These are phyloP conservation scores for Cordyceps sp. DNA, from an alignment of 2,329 filamentous ascomycete genomes.

Conservation along the genomic window DNA sequence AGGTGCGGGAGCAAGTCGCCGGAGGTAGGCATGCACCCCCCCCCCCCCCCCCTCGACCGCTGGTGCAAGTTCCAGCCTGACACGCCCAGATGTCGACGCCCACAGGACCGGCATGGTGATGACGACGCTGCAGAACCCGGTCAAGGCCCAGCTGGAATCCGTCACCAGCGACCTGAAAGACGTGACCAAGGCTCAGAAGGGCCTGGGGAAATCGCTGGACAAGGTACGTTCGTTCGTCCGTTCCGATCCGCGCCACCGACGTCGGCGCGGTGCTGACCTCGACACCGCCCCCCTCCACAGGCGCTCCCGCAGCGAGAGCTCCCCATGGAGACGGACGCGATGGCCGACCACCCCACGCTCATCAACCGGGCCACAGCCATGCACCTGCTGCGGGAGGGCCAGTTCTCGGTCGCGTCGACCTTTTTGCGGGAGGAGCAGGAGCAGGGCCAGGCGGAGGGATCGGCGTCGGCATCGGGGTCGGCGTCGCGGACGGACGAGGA, in stretches of 20 bases:
- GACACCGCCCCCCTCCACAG: conserved; percentile 7
- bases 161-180: conserved; percentile 71
- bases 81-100: conserved; percentile 13
- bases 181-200: conserved; percentile 65
- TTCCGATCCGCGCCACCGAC: background rate
- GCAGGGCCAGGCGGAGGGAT: conserved; percentile 9
- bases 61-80: background rate
- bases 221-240: conserved; percentile 25
- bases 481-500: conserved; percentile 12
- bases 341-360: conserved; percentile 56
- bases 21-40: conserved; percentile 31
- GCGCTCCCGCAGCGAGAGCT: conserved; percentile 38
- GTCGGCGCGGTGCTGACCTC: background rate
- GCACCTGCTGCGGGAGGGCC: conserved; percentile 87
- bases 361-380: conserved; percentile 92
- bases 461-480: conserved; percentile 4
- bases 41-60: background rate
- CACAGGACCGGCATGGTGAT: conserved; percentile 57
- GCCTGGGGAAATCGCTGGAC: conserved; percentile 73
- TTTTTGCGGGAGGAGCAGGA: conserved; percentile 59
- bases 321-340: conserved; percentile 63
- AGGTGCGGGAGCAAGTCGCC: conserved; percentile 58
- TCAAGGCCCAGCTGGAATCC: conserved; percentile 65
- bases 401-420: conserved; percentile 73
- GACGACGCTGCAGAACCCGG: conserved; percentile 70